Evolutionary conservation across 371 early-diverging fungal species (phyloP), one percentile per base, ranked within the genome.

Genomic region (Hamiltosporidium tvaerminnensis): DNA sequence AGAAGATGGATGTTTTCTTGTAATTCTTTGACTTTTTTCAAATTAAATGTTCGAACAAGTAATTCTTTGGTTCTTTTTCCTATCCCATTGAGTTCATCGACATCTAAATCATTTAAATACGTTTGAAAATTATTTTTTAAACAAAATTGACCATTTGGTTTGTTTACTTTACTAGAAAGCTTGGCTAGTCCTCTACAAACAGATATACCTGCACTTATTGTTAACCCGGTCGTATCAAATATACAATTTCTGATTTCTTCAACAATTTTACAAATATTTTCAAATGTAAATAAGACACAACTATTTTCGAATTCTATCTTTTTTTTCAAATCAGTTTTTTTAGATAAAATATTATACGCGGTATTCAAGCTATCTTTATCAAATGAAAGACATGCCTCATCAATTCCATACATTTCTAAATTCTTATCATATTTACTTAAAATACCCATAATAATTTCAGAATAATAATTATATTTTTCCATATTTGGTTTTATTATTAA

Each of bases 401-500:
- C 71, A 32, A 71, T 64, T 4, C 71, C 64, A 39, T 67, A 66
- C 14, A 64, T 71, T 62, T 71, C 71, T 34, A 67, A 64, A 16
- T 71, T 32, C 32, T 38, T 34, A 56, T 71, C 67, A 59, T 53
- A 67, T 2, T 7, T 44, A 2, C 44, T 47, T 12, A 71, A 50
- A 2, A 71, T 61, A 38, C 31, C 37, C 71, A 71, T 71, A 4
- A 68, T 55, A 1, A 9, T 31, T 35, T 67, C 64, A 16, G 64
- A 63, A 58, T 49, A 67, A 52, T 49, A 38, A 35, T 82, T 83
- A 75, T 89, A 89, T 36, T 81, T 80, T 32, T 85, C 86, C 81
- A 89, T 89, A 32, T 86, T 83, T 70, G 86, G 86, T 0, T 81
- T 80, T 14, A 83, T 53, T 2, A 85, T 82, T 10, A 81, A 54